phyloP scores from a whole-genome alignment of 208 protist species.

The Trichomonas vaginalis region DNA sequence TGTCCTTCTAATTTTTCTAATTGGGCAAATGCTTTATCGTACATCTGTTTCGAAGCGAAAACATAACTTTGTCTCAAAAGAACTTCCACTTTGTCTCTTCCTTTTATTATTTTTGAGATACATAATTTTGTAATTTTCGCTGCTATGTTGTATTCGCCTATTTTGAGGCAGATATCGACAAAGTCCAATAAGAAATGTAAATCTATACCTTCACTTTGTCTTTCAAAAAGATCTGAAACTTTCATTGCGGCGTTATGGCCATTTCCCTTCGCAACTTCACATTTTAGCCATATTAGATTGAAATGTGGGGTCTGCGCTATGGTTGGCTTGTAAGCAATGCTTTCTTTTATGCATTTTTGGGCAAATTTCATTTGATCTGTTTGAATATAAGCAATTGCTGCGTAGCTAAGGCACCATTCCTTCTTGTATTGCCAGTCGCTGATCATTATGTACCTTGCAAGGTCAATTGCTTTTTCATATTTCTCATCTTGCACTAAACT shows the following conservation, averaged over 20 bases:
- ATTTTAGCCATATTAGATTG: background rate
- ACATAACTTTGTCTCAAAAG: background rate
- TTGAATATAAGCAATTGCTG: background rate
- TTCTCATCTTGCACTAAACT: background rate
- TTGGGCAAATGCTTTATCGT: background rate
- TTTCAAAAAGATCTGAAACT: background rate
- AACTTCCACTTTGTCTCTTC: background rate
- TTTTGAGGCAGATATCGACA: background rate
- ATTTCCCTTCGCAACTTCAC: background rate
- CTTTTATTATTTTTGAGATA: too few relatives aligned
- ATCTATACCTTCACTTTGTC: background rate
- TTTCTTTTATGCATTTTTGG: background rate
- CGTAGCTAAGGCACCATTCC: background rate
- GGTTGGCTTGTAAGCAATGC: background rate
- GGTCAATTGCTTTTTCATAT: background rate
- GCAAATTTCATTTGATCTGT: background rate
- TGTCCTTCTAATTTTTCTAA: background rate
- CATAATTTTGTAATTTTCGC: background rate
- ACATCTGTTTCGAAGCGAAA: background rate
- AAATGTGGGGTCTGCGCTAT: background rate
- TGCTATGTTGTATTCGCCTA: background rate
- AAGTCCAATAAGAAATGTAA: background rate
- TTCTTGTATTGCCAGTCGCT: background rate
- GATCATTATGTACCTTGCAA: background rate
- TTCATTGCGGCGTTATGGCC: background rate